These are phyloP conservation scores for Pichia kudriavzevii DNA, from an alignment of 1,139 yeast genomes.

Conservation along the genomic window DNA sequence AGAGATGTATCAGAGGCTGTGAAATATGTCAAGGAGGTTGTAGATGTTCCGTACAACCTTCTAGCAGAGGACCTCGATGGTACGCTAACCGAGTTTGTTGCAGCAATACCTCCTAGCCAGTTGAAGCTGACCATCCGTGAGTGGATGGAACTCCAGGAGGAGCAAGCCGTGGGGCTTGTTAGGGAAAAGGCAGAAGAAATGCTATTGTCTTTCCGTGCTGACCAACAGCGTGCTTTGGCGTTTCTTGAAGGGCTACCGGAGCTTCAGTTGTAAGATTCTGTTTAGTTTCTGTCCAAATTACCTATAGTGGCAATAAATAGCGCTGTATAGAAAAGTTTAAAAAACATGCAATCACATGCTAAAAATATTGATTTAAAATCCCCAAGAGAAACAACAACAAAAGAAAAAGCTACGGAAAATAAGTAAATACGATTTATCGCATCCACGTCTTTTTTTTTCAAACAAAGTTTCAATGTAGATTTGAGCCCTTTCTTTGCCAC, in stretches of 20 bases:
- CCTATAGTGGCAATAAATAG: too few relatives aligned
- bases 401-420: too few relatives aligned
- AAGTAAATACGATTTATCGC: too few relatives aligned
- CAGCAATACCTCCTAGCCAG: constrained; percentile 64
- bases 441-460: too few relatives aligned
- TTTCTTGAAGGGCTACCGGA: constrained; percentile 24
- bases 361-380: too few relatives aligned
- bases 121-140: constrained; percentile 60
- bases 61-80: constrained; percentile 53
- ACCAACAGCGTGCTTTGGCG: constrained; percentile 37
- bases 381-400: too few relatives aligned
- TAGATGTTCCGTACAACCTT: constrained; percentile 23
- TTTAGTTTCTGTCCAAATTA: too few relatives aligned
- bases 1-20: constrained; percentile 23
- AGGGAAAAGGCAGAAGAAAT: constrained; percentile 34
- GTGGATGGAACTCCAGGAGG: constrained; percentile 56
- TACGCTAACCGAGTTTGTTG: constrained; percentile 51
- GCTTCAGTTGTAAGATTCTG: too few relatives aligned
- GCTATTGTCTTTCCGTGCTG: constrained; percentile 36
- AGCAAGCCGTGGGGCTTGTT: constrained; percentile 35
- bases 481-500: too few relatives aligned
- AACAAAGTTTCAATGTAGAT: too few relatives aligned
- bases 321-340: too few relatives aligned
- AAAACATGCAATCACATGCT: too few relatives aligned
- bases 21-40: constrained; percentile 21